A percentile compares a stretch with the other conserved stretches of the same genome.
Evolutionary conservation across 805 yeast genomes (phyloP).

Genomic region (Metschnikowia borealis): DNA sequence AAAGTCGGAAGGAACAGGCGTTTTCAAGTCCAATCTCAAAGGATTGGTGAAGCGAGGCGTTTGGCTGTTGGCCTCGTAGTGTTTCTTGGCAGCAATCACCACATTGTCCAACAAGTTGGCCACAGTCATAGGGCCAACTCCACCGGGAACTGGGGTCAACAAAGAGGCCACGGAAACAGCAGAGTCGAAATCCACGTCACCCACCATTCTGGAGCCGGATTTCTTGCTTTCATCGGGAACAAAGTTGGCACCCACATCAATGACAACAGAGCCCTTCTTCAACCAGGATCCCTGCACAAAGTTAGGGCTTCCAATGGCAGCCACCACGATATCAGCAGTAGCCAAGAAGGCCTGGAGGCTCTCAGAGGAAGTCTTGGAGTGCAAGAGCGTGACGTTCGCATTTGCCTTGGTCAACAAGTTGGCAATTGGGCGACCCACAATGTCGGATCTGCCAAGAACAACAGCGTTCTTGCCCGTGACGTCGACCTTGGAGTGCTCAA

Average conservation of each 20-base stretch:
- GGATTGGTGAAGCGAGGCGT: slow-evolving; percentile 49
- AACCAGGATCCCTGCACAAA: slow-evolving; percentile 76
- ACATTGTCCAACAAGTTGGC: slow-evolving; percentile 77
- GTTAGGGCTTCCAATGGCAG: slow-evolving; percentile 70
- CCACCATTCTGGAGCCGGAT: slow-evolving; percentile 68
- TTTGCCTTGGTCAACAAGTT: slow-evolving; percentile 63
- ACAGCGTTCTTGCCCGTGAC: slow-evolving; percentile 72
- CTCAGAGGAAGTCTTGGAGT: slow-evolving; percentile 56
- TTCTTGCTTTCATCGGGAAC: slow-evolving; percentile 62
- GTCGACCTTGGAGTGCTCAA: slow-evolving; percentile 52
- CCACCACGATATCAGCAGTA: slow-evolving; percentile 71
- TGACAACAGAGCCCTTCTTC: slow-evolving; percentile 61
- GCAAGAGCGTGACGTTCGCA: slow-evolving; percentile 75
- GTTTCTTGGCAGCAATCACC: slow-evolving; percentile 59
- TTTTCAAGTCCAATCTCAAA: slow-evolving; percentile 50
- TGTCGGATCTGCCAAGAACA: slow-evolving; percentile 80
- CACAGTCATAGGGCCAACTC: slow-evolving; percentile 91
- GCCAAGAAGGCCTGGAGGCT: slow-evolving; percentile 45
- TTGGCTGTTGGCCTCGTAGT: slow-evolving; percentile 35
- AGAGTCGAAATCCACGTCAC: slow-evolving; percentile 67
- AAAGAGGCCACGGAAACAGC: slow-evolving; percentile 53
- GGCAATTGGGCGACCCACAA: slow-evolving; percentile 80
- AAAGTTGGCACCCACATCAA: slow-evolving; percentile 82
- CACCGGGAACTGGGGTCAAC: slow-evolving; percentile 89
- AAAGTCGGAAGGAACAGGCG: slow-evolving; percentile 78